phyloP scores from a whole-genome alignment of 208 protist species.

The Phytomonas serpens region DNA sequence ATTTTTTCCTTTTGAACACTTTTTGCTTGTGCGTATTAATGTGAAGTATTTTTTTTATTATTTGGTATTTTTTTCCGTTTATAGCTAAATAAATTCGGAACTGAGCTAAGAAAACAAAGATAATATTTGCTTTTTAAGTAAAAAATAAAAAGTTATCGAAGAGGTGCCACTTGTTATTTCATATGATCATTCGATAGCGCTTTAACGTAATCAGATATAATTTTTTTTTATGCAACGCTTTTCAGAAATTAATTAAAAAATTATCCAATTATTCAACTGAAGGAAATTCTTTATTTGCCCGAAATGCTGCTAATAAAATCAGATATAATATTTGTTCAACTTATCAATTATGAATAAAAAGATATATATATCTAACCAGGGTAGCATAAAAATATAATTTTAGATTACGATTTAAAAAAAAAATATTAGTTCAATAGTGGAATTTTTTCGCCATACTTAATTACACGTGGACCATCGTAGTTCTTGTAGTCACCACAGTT shows the following conservation, averaged over 20 bases:
- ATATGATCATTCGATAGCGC: background rate
- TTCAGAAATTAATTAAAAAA: background rate
- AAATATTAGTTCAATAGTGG: slow-evolving; percentile 2
- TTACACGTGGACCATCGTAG: slow-evolving; percentile 56
- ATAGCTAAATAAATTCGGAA: background rate
- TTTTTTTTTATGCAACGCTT: background rate
- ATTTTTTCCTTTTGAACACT: background rate
- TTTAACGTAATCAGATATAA: slow-evolving; percentile 2
- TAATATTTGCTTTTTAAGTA: background rate
- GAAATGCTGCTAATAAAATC: background rate
- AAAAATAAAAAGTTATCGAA: background rate
- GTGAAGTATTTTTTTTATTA: background rate
- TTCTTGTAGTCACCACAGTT: slow-evolving; percentile 71
- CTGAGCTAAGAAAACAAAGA: background rate
- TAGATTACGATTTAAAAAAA: background rate
- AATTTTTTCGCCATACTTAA: slow-evolving; percentile 25
- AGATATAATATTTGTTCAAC: slow-evolving; percentile 8
- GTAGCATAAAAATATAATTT: background rate
- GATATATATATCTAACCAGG: background rate
- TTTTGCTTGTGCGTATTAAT: background rate
- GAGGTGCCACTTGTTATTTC: no score
- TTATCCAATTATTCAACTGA: background rate
- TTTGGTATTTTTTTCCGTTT: background rate
- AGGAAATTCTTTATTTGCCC: background rate
- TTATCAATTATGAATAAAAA: slow-evolving; percentile 7